Evolutionary conservation across 2,329 filamentous ascomycete species (phyloP), one percentile per base, ranked within the genome.

Genomic region (Balansia obtecta): DNA sequence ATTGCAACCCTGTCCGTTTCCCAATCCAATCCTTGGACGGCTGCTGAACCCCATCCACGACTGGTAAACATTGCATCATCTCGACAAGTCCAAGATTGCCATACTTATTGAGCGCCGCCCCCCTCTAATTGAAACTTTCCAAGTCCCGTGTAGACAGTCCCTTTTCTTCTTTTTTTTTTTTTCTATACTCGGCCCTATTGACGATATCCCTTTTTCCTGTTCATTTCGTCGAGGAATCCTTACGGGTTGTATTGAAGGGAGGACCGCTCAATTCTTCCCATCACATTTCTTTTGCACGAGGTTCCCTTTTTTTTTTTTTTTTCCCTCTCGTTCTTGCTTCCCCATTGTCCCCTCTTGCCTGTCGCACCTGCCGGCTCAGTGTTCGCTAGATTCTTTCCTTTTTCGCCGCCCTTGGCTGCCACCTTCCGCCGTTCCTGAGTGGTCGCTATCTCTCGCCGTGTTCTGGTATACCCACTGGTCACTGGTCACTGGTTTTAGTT

Each of bases 231-330:
- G 46, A 46, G 50, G 47, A 49, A 52, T 49, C 39, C 43, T 47
- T 34, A 34, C 43, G 46, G 50, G 42, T 44, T 40, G 42, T 46
- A 49, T 50, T 48, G 41, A 45, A 52, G 50, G 50, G 50, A 49
- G 50, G 46, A 30, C 22, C 27, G 7, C 16, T 27, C 16, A 45
- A 18, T 16, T 37, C 11, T 32, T 41, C 41, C 41, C 11, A 33
- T 39, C 20, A 4, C 7, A 7, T 49, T 43, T 12, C n/a, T 48
- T 37, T 13, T 37, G 10, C 18, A 4, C 34, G 20, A n/a, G n/a
- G n/a, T n/a, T n/a, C n/a, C n/a, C n/a, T n/a, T n/a, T n/a, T n/a
- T n/a, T n/a, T n/a, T n/a, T n/a, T n/a, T n/a, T n/a, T n/a, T n/a
- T 38, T n/a, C 18, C 34, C 27, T 5, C 27, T 5, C 20, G 20